A percentile compares a stretch with the other conserved stretches of the same genome.
Conservation (phyloP, 768 basidiomycete genomes). For the Lactifluus pinguis region DNA sequence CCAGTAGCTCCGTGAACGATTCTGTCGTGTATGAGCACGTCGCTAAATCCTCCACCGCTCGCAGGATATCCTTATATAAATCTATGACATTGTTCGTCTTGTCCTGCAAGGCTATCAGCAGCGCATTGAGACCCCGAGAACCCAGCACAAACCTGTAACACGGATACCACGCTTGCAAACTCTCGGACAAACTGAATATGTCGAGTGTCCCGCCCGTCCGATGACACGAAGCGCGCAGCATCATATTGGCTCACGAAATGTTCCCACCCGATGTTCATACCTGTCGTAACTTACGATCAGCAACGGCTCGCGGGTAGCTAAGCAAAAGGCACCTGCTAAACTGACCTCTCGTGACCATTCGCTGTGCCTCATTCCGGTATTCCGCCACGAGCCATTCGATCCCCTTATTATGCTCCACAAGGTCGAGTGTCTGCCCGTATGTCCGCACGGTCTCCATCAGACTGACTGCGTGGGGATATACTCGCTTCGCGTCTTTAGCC, state of each 20-base stretch:
- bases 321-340: constrained; percentile 1
- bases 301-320: neutral
- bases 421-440: constrained; percentile 89
- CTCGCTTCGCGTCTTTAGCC: constrained; percentile 97
- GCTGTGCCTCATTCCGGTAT: constrained; percentile 85
- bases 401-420: constrained; percentile 83
- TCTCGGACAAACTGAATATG: constrained; percentile 93
- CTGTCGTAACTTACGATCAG: constrained; percentile 30
- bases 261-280: constrained; percentile 96
- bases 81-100: constrained; percentile 93
- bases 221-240: constrained; percentile 60
- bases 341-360: constrained; percentile 86
- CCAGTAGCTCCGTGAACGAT: constrained; percentile 70
- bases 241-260: constrained; percentile 94
- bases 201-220: constrained; percentile 77
- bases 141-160: constrained; percentile 57
- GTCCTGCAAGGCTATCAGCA: constrained; percentile 42
- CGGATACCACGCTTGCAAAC: constrained; percentile 86
- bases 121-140: neutral
- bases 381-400: constrained; percentile 94
- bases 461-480: constrained; percentile 97
- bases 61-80: constrained; percentile 75
- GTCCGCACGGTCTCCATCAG: constrained; percentile 99
- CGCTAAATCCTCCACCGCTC: constrained; percentile 77
- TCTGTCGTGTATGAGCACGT: constrained; percentile 81